Evolutionary conservation across 2,329 filamentous ascomycete species (phyloP).

Genomic region (Aureobasidium sp.): DNA sequence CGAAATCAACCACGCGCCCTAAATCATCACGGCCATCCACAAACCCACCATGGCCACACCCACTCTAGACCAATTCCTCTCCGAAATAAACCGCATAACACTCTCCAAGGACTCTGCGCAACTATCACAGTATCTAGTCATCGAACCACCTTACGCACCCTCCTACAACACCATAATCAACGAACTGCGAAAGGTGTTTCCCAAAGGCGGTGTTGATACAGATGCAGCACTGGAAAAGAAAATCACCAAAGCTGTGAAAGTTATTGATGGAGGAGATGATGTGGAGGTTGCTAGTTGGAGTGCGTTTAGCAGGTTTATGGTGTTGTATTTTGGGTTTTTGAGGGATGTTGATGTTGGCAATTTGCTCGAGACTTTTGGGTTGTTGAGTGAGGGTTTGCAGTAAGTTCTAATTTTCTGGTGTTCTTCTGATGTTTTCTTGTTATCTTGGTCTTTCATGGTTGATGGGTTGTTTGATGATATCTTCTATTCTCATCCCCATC

Average conservation of each 20-base stretch:
- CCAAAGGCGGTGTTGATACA: slow-evolving; percentile 31
- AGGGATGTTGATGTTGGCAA: slow-evolving; percentile 72
- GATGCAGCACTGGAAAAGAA: slow-evolving; percentile 52
- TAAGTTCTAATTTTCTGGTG: slow-evolving; percentile 38
- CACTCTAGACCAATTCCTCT: slow-evolving; percentile 62
- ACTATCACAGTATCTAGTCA: slow-evolving; percentile 63
- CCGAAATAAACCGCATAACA: slow-evolving; percentile 55
- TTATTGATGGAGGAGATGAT: slow-evolving; percentile 53
- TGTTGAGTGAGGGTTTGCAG: slow-evolving; percentile 68
- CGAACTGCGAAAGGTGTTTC: slow-evolving; percentile 58
- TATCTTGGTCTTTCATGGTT: neutral
- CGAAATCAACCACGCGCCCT: neutral
- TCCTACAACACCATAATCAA: slow-evolving; percentile 61
- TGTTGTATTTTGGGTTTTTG: slow-evolving; percentile 73
- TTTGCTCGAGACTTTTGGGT: slow-evolving; percentile 65
- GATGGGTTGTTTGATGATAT: neutral
- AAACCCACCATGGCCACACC: slow-evolving; percentile 37
- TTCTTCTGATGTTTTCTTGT: neutral
- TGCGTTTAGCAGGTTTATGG: slow-evolving; percentile 70
- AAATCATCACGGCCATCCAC: neutral
- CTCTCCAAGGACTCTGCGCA: slow-evolving; percentile 55
- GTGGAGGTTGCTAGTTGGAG: slow-evolving; percentile 61
- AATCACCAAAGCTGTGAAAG: slow-evolving; percentile 59
- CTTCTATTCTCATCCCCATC: neutral
- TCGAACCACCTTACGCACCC: slow-evolving; percentile 63